A percentile compares a stretch with the other conserved stretches of the same genome.
These are phyloP conservation scores for Barbatosphaeria neglecta DNA, from an alignment of 495 filamentous ascomycete species.

Conservation along the genomic window DNA sequence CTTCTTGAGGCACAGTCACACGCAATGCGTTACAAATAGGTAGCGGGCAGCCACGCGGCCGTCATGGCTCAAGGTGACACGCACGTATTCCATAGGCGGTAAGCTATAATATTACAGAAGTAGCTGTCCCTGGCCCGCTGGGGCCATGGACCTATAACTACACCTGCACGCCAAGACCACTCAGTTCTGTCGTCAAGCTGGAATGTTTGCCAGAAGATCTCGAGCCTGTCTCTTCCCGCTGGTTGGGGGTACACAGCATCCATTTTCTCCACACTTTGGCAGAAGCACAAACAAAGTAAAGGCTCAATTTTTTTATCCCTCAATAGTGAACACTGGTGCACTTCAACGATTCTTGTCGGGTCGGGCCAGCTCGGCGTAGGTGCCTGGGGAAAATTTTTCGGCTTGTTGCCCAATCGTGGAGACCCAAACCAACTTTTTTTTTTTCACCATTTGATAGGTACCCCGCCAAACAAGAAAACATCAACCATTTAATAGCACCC, in stretches of 20 bases:
- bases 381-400: not conserved
- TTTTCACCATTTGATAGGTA: not conserved
- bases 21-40: too few species aligned
- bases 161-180: too few species aligned
- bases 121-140: too few species aligned
- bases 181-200: not conserved
- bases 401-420: not conserved
- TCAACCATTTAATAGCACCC: not conserved
- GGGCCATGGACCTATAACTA: too few species aligned
- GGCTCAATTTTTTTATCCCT: slow-evolving; percentile 1
- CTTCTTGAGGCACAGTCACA: not conserved
- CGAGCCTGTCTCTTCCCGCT: not conserved
- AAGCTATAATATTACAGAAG: too few species aligned
- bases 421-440: not conserved
- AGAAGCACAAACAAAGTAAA: not conserved
- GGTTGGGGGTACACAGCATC: not conserved
- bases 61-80: too few species aligned
- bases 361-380: not conserved
- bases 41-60: too few species aligned
- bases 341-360: not conserved
- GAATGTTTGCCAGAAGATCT: not conserved
- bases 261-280: not conserved
- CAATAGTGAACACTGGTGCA: too few species aligned
- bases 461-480: not conserved
- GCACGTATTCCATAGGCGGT: too few species aligned